Base-by-base conservation (phyloP, 345 rosid genomes). In the Gossypium rotundifolium region DNA sequence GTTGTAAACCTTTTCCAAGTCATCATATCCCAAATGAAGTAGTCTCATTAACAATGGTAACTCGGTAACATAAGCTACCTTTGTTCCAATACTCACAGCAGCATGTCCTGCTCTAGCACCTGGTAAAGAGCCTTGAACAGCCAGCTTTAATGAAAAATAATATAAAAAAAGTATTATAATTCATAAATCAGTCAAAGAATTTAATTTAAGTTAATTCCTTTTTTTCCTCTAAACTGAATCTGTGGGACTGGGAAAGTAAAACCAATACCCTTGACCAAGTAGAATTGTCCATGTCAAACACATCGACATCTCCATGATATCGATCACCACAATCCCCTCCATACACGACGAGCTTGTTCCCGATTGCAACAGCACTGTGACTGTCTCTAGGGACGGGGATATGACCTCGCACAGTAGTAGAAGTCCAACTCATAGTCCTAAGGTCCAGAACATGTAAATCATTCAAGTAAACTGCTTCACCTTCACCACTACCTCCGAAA, bases 401-500 rank as follows among this genome's bases (percentile, higher is more conserved):
- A 60, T 79, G 84, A 20, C 93, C 93, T 72, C 80, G 82, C 42
- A 75, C 83, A 38, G 70, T 82, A 3, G 88, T 90, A 25, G 89
- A 86, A 44, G 74, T 83, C 96, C 96, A 91, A 49, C 62, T 77
- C 96, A 91, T 88, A 9, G 82, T 78, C 74, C 80, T 82, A 40
- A 91, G 88, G 75, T 89, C 88, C 75, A 91, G 73, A 79, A 89
- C 71, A 59, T 87, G 89, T 80, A 89, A 76, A 81, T 91, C 96
- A 62, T 86, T 91, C 78, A 91, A 80, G 81, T 89, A 91, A 78
- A 89, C 87, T n/a, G 84, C 90, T 72, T 84, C 88, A 2, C 96
- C 91, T 82, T 91, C 90, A 49, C 96, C 96, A 33, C 93, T 91
- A 2, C 96, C 96, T 51, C 96, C 96, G 44, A 91, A 91, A 33